Evolutionary conservation across 768 basidiomycete genomes (phyloP).

Genomic region (Tylopilus vinaceipallidus): DNA sequence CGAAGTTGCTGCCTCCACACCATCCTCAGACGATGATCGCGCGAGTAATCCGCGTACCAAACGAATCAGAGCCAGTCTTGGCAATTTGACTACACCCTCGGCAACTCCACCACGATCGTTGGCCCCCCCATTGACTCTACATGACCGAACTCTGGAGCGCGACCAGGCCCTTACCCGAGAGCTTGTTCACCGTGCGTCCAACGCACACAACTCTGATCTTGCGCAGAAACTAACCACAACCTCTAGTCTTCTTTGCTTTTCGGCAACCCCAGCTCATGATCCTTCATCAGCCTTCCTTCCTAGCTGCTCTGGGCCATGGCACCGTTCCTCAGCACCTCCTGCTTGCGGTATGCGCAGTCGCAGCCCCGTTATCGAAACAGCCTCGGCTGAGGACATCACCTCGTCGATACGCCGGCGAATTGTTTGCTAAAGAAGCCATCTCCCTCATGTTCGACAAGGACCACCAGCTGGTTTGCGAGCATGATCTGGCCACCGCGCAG

Average conservation of each 20-base stretch:
- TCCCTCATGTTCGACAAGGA: conserved; percentile 70
- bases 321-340: conserved; percentile 69
- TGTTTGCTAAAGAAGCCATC: conserved; percentile 57
- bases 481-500: conserved; percentile 71
- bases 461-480: conserved; percentile 56
- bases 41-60: conserved; percentile 45
- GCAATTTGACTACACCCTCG: conserved; percentile 36
- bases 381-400: conserved; percentile 56
- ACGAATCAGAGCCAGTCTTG: conserved; percentile 45
- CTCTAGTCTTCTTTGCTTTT: conserved; percentile 76
- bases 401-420: conserved; percentile 52
- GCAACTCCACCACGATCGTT: conserved; percentile 32
- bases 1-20: conserved; percentile 9
- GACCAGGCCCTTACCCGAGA: conserved; percentile 68
- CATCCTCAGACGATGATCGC: conserved; percentile 41
- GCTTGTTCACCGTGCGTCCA: conserved; percentile 64
- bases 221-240: conserved; percentile 2
- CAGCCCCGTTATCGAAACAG: conserved; percentile 72
- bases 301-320: conserved; percentile 61
- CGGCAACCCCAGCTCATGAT: conserved; percentile 75
- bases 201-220: not conserved
- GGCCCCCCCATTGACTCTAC: conserved; percentile 34
- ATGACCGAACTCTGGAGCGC: conserved; percentile 46
- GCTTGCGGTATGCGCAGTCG: conserved; percentile 73
- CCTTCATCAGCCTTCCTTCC: conserved; percentile 78